Base-by-base conservation (phyloP, 345 rosid species). In the Arabis alpina region DNA sequence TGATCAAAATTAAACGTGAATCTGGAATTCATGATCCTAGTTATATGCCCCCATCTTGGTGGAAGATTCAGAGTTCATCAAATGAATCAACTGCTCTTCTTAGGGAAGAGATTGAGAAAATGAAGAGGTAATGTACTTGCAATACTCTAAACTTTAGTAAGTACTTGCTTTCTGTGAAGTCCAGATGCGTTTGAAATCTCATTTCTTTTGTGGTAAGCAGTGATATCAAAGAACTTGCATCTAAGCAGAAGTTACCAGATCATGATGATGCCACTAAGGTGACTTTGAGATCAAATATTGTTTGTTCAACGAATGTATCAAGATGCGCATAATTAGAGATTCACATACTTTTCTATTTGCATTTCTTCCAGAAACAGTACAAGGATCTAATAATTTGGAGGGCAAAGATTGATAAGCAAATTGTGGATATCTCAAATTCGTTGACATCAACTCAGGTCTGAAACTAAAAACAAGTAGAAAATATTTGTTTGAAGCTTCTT, bases 381-480 rank as follows among this genome's bases (percentile, higher is more conserved):
- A 85, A 82, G 74, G 93, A 92, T 50, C 32, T 84, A 56, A 64
- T 75, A 47, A 82, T 54, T 76, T 90, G 87, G 94, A 87, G 81
- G 77, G 79, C 71, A 13, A 80, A 82, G 80, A 83, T 85, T 16
- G 90, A 91, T 66, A 82, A 83, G 74, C 75, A 77, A 63, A 55
- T 90, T 47, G 57, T 63, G 64, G 89, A 85, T 80, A 79, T 88
- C 77, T 81, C 97, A 44, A 82, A 77, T 61, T 87, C 96, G 10
- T 80, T 93, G 83, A 70, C 81, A 56, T 81, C 82, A 45, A 71
- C 87, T 81, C 93, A 88, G 98, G 98, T 88, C 30, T 28, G 43
- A 56, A 51, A 72, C 58, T 32, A 42, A 25, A 8, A 43, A 39
- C 41, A 55, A 68, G 44, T 27, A 9, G 6, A 42, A 34, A 25